phyloP scores from a whole-genome alignment of 768 basidiomycete genomes.

The Mycena haematopus region DNA sequence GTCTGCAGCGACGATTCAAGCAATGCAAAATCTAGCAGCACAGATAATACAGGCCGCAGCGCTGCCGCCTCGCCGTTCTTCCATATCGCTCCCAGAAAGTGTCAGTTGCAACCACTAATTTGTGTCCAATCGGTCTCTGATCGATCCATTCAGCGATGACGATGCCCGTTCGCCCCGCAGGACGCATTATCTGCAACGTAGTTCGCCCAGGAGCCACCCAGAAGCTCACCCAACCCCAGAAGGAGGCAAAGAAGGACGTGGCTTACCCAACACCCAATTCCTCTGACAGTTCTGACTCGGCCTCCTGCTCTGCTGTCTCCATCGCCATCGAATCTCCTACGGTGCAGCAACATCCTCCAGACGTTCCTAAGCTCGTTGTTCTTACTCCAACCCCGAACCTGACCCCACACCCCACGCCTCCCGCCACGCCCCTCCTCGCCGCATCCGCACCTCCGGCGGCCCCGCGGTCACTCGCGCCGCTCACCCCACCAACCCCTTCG shows the following conservation, averaged over 20 bases:
- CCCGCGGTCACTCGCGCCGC: not conserved
- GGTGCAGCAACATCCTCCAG: not conserved
- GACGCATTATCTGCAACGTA: constrained; percentile 37
- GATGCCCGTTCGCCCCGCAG: constrained; percentile 41
- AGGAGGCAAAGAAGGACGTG: constrained; percentile 13
- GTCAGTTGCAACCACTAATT: not conserved
- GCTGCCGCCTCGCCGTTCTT: constrained; percentile 7
- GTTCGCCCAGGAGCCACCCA: constrained; percentile 17
- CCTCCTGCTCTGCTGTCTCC: constrained; percentile 22
- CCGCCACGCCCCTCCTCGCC: constrained; percentile 63
- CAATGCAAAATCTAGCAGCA: not conserved
- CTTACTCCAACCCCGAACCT: constrained; percentile 81
- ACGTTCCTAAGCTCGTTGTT: constrained; percentile 64
- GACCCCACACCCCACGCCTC: constrained; percentile 81
- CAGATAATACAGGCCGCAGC: not conserved
- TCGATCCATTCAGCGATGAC: constrained; percentile 16
- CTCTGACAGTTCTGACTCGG: constrained; percentile 14
- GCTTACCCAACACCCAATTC: constrained; percentile 22
- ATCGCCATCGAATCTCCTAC: constrained; percentile 15
- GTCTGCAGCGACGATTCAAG: constrained; percentile 11
- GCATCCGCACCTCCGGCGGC: constrained; percentile 15
- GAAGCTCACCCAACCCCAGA: constrained; percentile 7
- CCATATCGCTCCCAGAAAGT: constrained; percentile 20
- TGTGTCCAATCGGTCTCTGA: constrained; percentile 1
- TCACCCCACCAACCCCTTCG: not conserved